phyloP scores from a whole-genome alignment of 495 filamentous ascomycete genomes.

The Talaromyces borbonicus region DNA sequence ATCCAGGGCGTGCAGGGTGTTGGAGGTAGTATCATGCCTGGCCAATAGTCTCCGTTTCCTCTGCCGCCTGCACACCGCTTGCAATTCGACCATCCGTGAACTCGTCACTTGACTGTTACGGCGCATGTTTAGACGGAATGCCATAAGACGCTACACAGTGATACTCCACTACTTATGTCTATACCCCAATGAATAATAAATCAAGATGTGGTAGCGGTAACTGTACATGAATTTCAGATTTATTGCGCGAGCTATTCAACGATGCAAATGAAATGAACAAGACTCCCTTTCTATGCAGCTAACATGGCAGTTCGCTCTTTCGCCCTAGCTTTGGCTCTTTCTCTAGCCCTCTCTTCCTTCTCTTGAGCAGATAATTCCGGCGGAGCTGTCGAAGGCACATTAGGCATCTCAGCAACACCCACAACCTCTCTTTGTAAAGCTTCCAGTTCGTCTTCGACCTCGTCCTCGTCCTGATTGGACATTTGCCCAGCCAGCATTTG shows the following conservation, averaged over 20 bases:
- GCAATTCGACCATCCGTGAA: no score
- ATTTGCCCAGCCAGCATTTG: constrained; percentile 80
- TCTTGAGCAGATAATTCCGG: constrained; percentile 17
- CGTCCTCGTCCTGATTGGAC: constrained; percentile 90
- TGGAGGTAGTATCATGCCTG: constrained; percentile 32
- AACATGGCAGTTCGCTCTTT: constrained; percentile 23
- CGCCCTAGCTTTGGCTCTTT: constrained; percentile 31
- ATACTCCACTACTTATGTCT: no score
- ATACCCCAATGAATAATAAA: no score
- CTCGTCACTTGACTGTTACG: no score
- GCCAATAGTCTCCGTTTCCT: constrained; percentile 24
- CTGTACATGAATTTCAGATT: background rate
- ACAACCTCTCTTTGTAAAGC: constrained; percentile 61
- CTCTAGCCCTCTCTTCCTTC: constrained; percentile 25
- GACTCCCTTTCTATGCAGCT: constrained; percentile 14
- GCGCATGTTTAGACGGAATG: no score
- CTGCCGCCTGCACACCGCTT: no score
- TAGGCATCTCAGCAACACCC: constrained; percentile 41
- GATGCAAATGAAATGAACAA: no score
- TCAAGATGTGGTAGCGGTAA: no score
- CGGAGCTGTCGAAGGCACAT: constrained; percentile 41
- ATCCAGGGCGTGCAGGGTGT: constrained; percentile 36
- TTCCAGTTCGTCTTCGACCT: constrained; percentile 91
- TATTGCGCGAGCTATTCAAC: background rate
- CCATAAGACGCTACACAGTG: no score